Base-by-base conservation (phyloP, 805 yeast species). In the Yarrowia phangngaensis region DNA sequence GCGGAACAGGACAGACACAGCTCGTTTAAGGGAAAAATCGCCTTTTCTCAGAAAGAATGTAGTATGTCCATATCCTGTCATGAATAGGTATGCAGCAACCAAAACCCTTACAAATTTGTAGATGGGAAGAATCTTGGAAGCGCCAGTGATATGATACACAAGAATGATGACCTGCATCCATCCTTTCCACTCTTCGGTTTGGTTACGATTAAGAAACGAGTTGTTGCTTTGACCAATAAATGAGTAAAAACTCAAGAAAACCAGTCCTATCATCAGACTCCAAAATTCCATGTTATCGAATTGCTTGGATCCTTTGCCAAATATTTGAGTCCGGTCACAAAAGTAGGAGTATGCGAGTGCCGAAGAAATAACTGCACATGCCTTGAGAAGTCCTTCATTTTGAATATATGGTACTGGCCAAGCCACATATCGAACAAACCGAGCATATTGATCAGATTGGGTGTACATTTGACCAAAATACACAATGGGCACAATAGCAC, bases 41-140 rank as follows among this genome's bases (percentile, higher is more conserved):
- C 45, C 36, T 52, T 56, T 56, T 50, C 48, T 52, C 48, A 54
- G 55, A 45, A 56, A 56, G 31, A 40, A 56, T 11, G 52, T 35
- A 13, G 60, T 51, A 24, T 56, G 60, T 20, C 60, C 60, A 29
- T 52, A 56, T 3, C 60, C 60, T 9, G 60, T 56, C 58, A 56
- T 54, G 35, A 56, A 56, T 32, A 56, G 35, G 22, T 56, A 56
- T 12, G 60, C 52, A 15, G 60, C 59, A n/a, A 56, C 60, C 55
- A 52, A 35, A 16, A 56, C 55, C 6, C 60, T 54, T 19, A 56
- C 55, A 20, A 51, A 33, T 43, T 56, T 56, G 55, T 56, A 56
- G 27, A 56, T 56, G 16, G 60, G 54, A 20, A 56, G 32, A 12
- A 56, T 51, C 45, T 53, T 54, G 12, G 60, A 56, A 20, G 60